Evolutionary conservation across 2,329 filamentous ascomycete species (phyloP).

Genomic region (Aspergillus nomiae): DNA sequence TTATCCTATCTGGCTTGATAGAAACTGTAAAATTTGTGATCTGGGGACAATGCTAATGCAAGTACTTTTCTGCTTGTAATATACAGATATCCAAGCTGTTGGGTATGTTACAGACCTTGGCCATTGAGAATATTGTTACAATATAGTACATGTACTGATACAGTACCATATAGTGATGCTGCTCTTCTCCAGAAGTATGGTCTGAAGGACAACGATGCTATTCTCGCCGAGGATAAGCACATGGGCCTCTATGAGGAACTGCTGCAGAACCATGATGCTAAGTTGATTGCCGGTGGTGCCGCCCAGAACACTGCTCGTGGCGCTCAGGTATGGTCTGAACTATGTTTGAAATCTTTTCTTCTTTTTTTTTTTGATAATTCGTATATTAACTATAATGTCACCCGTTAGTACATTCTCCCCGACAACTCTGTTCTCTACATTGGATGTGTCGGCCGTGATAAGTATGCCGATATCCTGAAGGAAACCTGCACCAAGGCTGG

Average conservation of each 20-base stretch:
- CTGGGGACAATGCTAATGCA: constrained; percentile 21
- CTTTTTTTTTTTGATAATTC: neutral
- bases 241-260: constrained; percentile 82
- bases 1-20: neutral
- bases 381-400: constrained; percentile 14
- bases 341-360: neutral
- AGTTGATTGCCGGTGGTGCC: constrained; percentile 92
- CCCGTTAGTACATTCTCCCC: constrained; percentile 76
- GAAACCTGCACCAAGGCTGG: constrained; percentile 86
- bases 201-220: constrained; percentile 95
- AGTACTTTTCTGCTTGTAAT: neutral
- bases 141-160: constrained; percentile 7
- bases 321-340: constrained; percentile 62
- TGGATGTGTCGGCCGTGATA: constrained; percentile 91
- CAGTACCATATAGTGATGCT: constrained; percentile 62
- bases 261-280: constrained; percentile 85
- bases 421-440: constrained; percentile 89
- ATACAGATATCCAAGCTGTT: constrained; percentile 81
- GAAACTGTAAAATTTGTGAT: neutral
- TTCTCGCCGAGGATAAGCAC: constrained; percentile 93
- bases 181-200: constrained; percentile 88
- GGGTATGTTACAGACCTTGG: constrained; percentile 50
- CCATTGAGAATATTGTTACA: neutral
- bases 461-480: constrained; percentile 86
- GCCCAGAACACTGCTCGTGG: constrained; percentile 97